phyloP scores from a whole-genome alignment of 352 stramenopile genomes.

The Phytopythium ostracodes region DNA sequence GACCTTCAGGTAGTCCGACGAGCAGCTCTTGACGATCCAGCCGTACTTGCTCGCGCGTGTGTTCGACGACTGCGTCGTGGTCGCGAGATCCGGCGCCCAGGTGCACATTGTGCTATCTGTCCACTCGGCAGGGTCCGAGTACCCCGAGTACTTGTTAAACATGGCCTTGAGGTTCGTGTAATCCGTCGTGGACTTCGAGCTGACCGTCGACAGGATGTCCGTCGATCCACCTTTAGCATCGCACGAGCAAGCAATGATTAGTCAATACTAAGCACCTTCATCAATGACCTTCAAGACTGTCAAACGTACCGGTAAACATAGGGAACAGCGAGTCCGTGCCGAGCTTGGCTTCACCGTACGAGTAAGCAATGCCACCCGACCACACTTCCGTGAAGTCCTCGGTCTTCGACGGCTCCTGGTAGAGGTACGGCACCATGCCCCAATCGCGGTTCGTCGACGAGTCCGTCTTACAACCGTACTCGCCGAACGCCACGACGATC shows the following conservation, averaged over 20 bases:
- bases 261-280: not conserved
- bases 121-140: slow-evolving; percentile 54
- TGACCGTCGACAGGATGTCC: slow-evolving; percentile 56
- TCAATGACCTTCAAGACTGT: not conserved
- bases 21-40: slow-evolving; percentile 70
- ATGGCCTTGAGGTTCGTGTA: slow-evolving; percentile 73
- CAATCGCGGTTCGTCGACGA: slow-evolving; percentile 43
- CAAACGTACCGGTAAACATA: slow-evolving; percentile 68
- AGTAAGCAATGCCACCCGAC: slow-evolving; percentile 81
- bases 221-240: slow-evolving; percentile 39
- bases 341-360: slow-evolving; percentile 82
- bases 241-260: slow-evolving; percentile 3
- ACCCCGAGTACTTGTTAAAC: slow-evolving; percentile 60
- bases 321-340: slow-evolving; percentile 61
- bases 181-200: slow-evolving; percentile 51
- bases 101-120: slow-evolving; percentile 52
- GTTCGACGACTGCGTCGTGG: slow-evolving; percentile 57
- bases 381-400: slow-evolving; percentile 74
- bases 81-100: slow-evolving; percentile 52
- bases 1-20: slow-evolving; percentile 47
- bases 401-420: slow-evolving; percentile 57
- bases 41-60: slow-evolving; percentile 41
- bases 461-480: slow-evolving; percentile 76
- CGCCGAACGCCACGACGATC: slow-evolving; percentile 76
- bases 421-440: slow-evolving; percentile 81